Conservation (phyloP, 441 rosid species). For the Gossypium lobatum region DNA sequence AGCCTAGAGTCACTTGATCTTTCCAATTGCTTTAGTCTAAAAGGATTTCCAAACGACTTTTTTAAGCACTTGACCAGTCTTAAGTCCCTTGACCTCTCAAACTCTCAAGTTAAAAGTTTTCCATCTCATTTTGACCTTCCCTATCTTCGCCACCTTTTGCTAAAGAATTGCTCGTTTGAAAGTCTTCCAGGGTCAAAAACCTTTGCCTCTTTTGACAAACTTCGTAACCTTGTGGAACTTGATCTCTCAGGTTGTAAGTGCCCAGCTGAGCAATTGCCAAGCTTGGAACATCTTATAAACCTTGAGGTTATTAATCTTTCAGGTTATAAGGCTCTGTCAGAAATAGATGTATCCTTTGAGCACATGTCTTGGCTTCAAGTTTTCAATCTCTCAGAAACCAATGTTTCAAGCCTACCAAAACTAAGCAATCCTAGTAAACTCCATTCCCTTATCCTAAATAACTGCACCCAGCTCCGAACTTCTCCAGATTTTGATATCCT, state of each 20-base stretch:
- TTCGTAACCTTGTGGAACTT: constrained; percentile 14
- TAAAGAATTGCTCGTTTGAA: constrained; percentile 17
- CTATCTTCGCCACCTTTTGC: constrained; percentile 20
- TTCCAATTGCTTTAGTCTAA: constrained; percentile 19
- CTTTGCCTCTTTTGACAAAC: neutral
- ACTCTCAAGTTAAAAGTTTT: constrained; percentile 17
- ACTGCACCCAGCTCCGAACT: constrained; percentile 21
- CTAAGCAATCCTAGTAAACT: constrained; percentile 24
- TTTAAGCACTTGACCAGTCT: constrained; percentile 27
- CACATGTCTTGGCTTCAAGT: constrained; percentile 27
- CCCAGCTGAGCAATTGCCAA: constrained; percentile 29
- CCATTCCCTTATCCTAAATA: constrained; percentile 20
- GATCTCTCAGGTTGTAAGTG: constrained; percentile 17
- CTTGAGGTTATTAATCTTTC: constrained; percentile 58
- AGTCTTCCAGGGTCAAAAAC: constrained; percentile 11
- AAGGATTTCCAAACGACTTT: constrained; percentile 15
- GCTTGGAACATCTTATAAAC: constrained; percentile 12
- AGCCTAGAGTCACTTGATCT: constrained; percentile 29
- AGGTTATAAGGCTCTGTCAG: constrained; percentile 28
- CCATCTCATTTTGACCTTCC: constrained; percentile 23
- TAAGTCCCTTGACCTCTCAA: constrained; percentile 29
- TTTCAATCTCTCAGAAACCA: constrained; percentile 42
- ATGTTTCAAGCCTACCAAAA: constrained; percentile 22
- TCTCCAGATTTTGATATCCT: constrained; percentile 16
- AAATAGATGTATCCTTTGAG: constrained; percentile 27